Evolutionary conservation across 2,329 filamentous ascomycete species (phyloP).

Genomic region (Rutstroemia sydowiana): DNA sequence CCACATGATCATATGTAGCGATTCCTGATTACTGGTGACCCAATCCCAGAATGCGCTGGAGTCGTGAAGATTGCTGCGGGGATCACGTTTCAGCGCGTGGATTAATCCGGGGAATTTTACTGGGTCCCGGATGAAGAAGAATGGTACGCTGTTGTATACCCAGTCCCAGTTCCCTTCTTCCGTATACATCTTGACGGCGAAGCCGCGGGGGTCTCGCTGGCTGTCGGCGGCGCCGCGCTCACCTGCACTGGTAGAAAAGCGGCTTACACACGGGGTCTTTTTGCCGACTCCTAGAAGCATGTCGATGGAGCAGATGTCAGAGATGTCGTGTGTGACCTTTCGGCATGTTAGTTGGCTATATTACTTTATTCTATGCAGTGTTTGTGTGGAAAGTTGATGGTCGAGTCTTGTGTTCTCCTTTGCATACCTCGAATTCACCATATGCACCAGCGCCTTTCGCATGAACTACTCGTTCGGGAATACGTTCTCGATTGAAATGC

Average conservation of each 20-base stretch:
- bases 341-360: background rate
- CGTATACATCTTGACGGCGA: constrained; percentile 42
- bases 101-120: constrained; percentile 69
- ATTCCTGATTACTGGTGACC: constrained; percentile 41
- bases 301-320: constrained; percentile 40
- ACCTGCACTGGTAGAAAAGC: constrained; percentile 45
- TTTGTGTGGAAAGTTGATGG: too few species aligned
- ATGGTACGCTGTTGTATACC: constrained; percentile 65
- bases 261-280: constrained; percentile 50
- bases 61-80: constrained; percentile 57
- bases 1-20: constrained; percentile 45
- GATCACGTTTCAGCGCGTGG: constrained; percentile 69
- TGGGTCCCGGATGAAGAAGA: constrained; percentile 70
- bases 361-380: too few species aligned
- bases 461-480: constrained; percentile 45
- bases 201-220: constrained; percentile 39
- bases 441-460: constrained; percentile 42
- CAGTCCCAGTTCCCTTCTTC: constrained; percentile 66
- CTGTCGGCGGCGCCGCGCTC: constrained; percentile 39
- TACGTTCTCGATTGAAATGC: constrained; percentile 53
- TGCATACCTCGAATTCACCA: constrained; percentile 16
- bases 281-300: constrained; percentile 44
- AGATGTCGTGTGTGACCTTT: background rate
- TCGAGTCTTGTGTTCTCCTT: too few species aligned
- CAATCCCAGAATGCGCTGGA: constrained; percentile 34